Evolutionary conservation across 129 eudicot genomes (phyloP).

Genomic region (Smallanthus sonchifolius): DNA sequence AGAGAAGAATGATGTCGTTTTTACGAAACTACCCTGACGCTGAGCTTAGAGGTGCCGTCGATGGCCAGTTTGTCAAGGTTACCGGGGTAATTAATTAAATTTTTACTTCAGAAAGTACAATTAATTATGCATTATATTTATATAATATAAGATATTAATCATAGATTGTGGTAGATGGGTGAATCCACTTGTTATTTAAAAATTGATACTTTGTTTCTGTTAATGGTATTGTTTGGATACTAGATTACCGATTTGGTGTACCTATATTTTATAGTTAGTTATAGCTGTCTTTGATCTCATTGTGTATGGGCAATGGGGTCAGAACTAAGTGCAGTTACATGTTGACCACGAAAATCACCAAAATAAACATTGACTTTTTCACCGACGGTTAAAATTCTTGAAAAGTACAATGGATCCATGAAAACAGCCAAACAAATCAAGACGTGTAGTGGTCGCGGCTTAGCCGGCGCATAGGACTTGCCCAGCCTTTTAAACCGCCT

Average conservation of each 20-base stretch:
- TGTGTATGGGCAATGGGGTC: constrained; percentile 14
- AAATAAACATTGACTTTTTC: no score
- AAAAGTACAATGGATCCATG: no score
- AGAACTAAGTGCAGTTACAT: no score
- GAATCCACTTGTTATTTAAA: constrained; percentile 12
- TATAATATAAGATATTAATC: neutral
- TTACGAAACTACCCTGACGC: constrained; percentile 61
- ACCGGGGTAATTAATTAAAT: constrained; percentile 69
- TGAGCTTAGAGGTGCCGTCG: constrained; percentile 93
- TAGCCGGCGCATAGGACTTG: no score
- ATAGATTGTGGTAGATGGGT: constrained; percentile 21
- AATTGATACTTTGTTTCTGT: constrained; percentile 7
- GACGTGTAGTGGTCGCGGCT: no score
- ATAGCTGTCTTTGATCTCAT: constrained; percentile 7
- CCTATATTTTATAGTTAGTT: constrained; percentile 17
- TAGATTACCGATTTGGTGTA: neutral
- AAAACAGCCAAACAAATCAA: no score
- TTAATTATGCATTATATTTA: neutral
- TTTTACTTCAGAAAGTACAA: neutral
- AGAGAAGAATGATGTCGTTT: constrained; percentile 38
- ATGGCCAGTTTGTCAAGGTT: constrained; percentile 94
- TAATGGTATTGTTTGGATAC: constrained; percentile 21
- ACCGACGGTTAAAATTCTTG: no score
- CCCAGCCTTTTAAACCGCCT: no score
- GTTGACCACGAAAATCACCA: no score